Evolutionary conservation across 2,329 filamentous ascomycete species (phyloP), one percentile per base, ranked within the genome.

Genomic region (Xylariaceae sp.): DNA sequence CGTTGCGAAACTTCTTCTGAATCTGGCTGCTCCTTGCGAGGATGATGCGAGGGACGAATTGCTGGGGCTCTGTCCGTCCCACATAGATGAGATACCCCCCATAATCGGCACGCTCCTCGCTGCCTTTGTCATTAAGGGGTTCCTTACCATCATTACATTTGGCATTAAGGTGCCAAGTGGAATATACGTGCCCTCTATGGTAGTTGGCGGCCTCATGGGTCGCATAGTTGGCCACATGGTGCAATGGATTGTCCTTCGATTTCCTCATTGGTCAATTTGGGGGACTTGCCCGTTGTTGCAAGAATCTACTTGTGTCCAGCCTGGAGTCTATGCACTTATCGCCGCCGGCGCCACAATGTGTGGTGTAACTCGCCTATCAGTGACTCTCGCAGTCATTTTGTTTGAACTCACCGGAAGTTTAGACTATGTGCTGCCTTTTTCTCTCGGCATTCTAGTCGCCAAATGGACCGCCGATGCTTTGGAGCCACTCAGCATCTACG

Each of bases 161-260:
- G 93, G 93, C 30, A 92, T 97, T 80, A 97, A 97, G 80, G 87
- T 97, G 0, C 94, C 94, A 8, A 92, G 93, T 0, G 94, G 94
- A 64, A 97, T 99, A 67, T 99, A 99, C 68, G 92, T 99, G 1
- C 94, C 94, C 2, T 97, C 93, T 68, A 99, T 99, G 94, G 94
- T 97, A 34, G 91, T 97, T 15, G 94, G 94, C 64, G 94, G 94
- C 69, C 78, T 99, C 15, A 87, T 96, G 78, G 93, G 93, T 35
- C 87, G 93, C 6, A 86, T 94, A 50, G 84, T 96, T 10, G 94
- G 94, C 1, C 94, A 97, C 72, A 74, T 87, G 5, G 86, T 92
- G 0, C 93, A 97, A 72, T 92, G 89, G 75, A 74, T 90, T 55
- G 91, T 93, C 4, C 79, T 95, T 58, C 82, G 81, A 35, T 89